Evolutionary conservation across 176 grass and related monocot genomes (phyloP).

Genomic region (Triticum turgidum): DNA sequence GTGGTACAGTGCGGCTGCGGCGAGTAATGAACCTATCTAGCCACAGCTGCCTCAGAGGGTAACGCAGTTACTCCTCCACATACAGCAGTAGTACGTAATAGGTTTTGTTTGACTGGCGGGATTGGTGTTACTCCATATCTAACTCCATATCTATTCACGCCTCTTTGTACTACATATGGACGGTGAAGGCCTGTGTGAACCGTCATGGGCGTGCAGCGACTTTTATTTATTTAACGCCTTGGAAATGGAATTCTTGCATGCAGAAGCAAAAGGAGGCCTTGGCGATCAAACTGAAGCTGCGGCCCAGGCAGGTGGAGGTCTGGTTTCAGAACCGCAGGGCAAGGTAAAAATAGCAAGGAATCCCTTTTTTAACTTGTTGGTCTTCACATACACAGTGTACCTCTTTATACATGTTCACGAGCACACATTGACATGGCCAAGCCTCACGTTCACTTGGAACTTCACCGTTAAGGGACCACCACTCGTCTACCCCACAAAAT

Average conservation of each 20-base stretch:
- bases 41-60: background rate
- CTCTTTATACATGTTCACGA: background rate
- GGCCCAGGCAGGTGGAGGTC: constrained; percentile 93
- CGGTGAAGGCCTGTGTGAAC: constrained; percentile 17
- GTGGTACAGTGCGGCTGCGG: background rate
- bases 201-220: background rate
- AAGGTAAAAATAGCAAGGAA: constrained; percentile 46
- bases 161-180: background rate
- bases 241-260: constrained; percentile 63
- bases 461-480: background rate
- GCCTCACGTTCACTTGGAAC: background rate
- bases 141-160: constrained; percentile 25
- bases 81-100: background rate
- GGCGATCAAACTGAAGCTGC: constrained; percentile 82
- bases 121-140: constrained; percentile 14
- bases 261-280: constrained; percentile 98
- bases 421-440: background rate
- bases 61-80: constrained; percentile 24
- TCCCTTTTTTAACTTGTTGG: background rate
- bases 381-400: background rate
- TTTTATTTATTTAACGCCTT: constrained; percentile 39
- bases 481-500: background rate
- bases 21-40: background rate
- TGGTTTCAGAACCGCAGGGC: constrained; percentile 99
- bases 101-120: constrained; percentile 28